These are phyloP conservation scores for Phytophthora chlamydospora DNA, from an alignment of 352 stramenopile species.

Conservation along the genomic window DNA sequence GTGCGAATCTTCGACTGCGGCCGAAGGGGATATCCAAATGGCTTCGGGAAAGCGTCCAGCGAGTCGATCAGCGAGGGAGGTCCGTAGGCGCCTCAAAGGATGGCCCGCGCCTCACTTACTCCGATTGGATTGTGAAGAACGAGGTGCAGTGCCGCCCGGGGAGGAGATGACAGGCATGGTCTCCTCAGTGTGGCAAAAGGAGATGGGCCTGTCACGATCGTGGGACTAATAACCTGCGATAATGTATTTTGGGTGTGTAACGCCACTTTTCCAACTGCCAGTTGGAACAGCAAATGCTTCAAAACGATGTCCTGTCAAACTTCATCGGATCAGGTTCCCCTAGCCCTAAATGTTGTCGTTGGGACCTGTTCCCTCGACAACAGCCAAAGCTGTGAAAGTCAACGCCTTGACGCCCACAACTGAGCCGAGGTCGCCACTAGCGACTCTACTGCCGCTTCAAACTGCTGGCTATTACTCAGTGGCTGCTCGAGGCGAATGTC, in stretches of 20 bases:
- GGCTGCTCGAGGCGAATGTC: too few relatives aligned
- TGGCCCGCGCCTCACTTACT: slow-evolving; percentile 8
- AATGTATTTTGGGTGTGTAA: not conserved
- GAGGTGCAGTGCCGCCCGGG: slow-evolving; percentile 3
- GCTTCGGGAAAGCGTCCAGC: not conserved
- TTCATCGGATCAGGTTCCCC: slow-evolving; percentile 1
- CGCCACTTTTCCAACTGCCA: slow-evolving; percentile 3
- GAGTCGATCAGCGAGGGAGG: slow-evolving; percentile 1
- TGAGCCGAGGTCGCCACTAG: not conserved
- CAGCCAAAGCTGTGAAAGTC: too few relatives aligned
- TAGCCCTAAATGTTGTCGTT: not conserved
- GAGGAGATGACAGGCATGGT: too few relatives aligned
- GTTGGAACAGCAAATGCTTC: slow-evolving; percentile 1
- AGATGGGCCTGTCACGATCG: slow-evolving; percentile 8
- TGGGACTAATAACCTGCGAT: slow-evolving; percentile 3
- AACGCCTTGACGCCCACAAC: too few relatives aligned
- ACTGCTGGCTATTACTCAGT: not conserved
- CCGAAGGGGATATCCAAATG: too few relatives aligned
- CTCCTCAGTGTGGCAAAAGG: slow-evolving; percentile 7
- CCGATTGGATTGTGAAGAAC: slow-evolving; percentile 19
- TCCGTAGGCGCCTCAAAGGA: not conserved
- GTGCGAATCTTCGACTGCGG: too few relatives aligned
- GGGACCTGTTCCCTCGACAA: too few relatives aligned
- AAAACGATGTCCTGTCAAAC: not conserved
- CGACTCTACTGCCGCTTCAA: slow-evolving; percentile 15